Evolutionary conservation across 768 basidiomycete species (phyloP), one percentile per base, ranked within the genome.

Genomic region (Suillus subalutaceus): DNA sequence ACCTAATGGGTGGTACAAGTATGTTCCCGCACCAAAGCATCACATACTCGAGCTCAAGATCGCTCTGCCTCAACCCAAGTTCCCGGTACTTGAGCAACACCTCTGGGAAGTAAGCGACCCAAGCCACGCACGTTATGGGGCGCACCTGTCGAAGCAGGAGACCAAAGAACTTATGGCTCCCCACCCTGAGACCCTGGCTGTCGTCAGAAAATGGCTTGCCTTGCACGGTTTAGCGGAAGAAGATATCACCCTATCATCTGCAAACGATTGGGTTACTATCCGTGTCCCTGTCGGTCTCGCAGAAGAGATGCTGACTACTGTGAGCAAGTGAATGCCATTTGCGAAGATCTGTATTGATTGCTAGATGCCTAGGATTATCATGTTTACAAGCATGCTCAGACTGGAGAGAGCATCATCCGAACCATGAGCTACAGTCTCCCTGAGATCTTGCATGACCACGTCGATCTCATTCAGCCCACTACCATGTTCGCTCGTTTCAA

Each of bases 381-480:
- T 65, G 73, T 88, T 44, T 93, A 87, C 83, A 79, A 83, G 63
- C 86, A 91, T 71, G 72, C 75, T 18, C 76, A 78, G 23, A 83
- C 79, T 63, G 88, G 85, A 4, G 85, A 88, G 40, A 74, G 80
- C 15, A 72, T 90, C 41, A 78, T 91, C 66, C 85, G 91, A 61
- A 89, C 91, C n/a, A 87, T 85, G 5, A 80, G 79, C 66, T 92
- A 91, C 78, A 88, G 86, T 69, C 82, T 93, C 23, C 91, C 91
- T 0, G 80, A 80, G 61, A 66, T 83, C 64, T 74, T 92, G 56
- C 82, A 88, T 69, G 77, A 79, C 5, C 89, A 91, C 71, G 72
- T 92, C 65, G 89, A 91, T 44, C 74, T 91, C 35, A 79, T 92
- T 38, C 89, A 91, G 68, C 91, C 91, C 0, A 92, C 91, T 2